Percentiles rank a stretch among this genome's conserved stretches.
Evolutionary conservation across 202 grass and related monocot species (phyloP).

Genomic region (Schoenoplectus triqueter): DNA sequence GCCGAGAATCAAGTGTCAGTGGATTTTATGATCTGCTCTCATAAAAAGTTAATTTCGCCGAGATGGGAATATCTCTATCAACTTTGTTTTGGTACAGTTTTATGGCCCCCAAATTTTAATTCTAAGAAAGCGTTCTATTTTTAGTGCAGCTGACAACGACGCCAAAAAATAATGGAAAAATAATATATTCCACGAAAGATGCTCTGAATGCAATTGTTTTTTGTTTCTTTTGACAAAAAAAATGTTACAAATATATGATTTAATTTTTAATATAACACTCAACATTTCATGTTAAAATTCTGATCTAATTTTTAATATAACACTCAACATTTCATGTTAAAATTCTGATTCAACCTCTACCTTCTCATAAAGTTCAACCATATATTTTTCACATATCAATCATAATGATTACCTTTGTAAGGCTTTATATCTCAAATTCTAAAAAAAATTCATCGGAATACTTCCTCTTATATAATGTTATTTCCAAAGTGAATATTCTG

Average conservation of each 20-base stretch:
- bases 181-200: not conserved
- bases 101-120: not conserved
- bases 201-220: too few relatives aligned
- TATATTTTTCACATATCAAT: not conserved
- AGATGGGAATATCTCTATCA: not conserved
- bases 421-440: conserved; percentile 28
- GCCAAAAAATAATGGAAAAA: not conserved
- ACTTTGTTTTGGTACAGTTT: not conserved
- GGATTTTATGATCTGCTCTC: not conserved
- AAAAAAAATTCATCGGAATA: conserved; percentile 26
- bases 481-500: conserved; percentile 32
- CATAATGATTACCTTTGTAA: not conserved
- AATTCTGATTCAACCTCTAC: too few relatives aligned
- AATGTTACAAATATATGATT: not conserved
- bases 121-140: not conserved
- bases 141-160: not conserved
- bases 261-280: not conserved
- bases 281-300: too few relatives aligned
- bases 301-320: too few relatives aligned
- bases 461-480: not conserved
- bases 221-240: not conserved
- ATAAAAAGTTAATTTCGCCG: not conserved
- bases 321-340: too few relatives aligned
- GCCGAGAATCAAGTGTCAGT: not conserved
- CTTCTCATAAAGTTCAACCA: not conserved